Evolutionary conservation across 441 rosid species (phyloP), one percentile per base, ranked within the genome.

Genomic region (Pelargonium fulgidum): DNA sequence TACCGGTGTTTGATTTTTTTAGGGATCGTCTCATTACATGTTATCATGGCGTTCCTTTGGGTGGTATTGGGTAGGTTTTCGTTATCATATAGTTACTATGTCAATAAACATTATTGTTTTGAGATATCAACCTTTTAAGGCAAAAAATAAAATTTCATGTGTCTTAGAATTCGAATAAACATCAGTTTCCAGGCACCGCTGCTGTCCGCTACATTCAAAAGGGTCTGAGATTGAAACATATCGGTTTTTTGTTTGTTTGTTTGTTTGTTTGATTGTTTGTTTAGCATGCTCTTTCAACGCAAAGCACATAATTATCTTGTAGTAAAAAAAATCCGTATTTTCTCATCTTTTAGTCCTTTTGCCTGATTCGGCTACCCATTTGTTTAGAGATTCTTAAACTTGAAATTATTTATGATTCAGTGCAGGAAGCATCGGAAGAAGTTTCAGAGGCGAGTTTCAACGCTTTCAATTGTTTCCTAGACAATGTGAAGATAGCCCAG

Each of bases 391-490:
- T n/a, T 47, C 19, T 50, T 13, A 14, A 16, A 14, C 16, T 50
- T 14, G 13, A 47, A 47, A 10, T 9, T 13, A 47, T 47, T 3
- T 29, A 29, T 29, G 58, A 50, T 50, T 17, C 58, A 50, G 58
- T n/a, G 58, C 58, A 50, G 58, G 58, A 50, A 50, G 58, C 58
- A 50, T 50, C 5, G 58, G 58, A 50, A 50, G 58, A 50, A 50
- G 58, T n/a, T 50, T 13, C 8, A 50, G 58, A 14, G 58, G 58
- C 7, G 58, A 50, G 58, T n/a, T 50, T n/a, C 58, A 50, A 50
- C 58, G 58, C 19, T 50, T 50, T 50, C 58, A 50, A n/a, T n/a
- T 50, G 58, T 50, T 50, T n/a, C 58, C 58, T 3, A 50, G 58
- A n/a, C 14, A 3, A 50, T 50, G 58, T 7, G 58, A 50, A 50